phyloP scores from a whole-genome alignment of 192 early-diverging fungal genomes.

The Coemansia sp. region DNA sequence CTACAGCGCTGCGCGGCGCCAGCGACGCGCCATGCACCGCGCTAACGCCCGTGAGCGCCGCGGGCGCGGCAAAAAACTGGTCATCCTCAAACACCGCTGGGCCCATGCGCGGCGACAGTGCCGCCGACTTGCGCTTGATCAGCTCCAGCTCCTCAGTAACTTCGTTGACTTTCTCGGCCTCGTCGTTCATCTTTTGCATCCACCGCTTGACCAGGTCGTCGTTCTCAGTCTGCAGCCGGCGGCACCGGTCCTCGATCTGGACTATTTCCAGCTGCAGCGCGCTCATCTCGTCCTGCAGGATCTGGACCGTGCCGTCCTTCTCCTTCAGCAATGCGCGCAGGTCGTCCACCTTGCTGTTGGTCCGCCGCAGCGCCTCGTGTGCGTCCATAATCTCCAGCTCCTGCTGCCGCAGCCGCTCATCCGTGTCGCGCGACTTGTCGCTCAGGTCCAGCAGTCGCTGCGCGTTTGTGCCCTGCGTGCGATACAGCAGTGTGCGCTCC shows the following conservation, averaged over 20 bases:
- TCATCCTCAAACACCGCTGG: slow-evolving; percentile 27
- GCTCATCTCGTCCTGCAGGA: slow-evolving; percentile 87
- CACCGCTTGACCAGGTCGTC: slow-evolving; percentile 82
- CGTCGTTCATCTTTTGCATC: slow-evolving; percentile 86
- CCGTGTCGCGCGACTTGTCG: slow-evolving; percentile 64
- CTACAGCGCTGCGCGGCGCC: slow-evolving; percentile 33
- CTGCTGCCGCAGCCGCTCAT: slow-evolving; percentile 63
- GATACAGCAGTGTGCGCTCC: slow-evolving; percentile 85
- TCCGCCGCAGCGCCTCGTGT: slow-evolving; percentile 39
- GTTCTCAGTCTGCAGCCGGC: slow-evolving; percentile 77
- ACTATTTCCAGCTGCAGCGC: slow-evolving; percentile 87
- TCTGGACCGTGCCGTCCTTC: slow-evolving; percentile 92
- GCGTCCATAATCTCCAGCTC: slow-evolving; percentile 33
- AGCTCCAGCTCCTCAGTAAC: slow-evolving; percentile 83
- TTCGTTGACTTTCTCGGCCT: slow-evolving; percentile 90
- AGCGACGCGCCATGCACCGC: slow-evolving; percentile 25
- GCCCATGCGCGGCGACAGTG: slow-evolving; percentile 32
- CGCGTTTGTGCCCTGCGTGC: slow-evolving; percentile 85
- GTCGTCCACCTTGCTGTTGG: slow-evolving; percentile 26
- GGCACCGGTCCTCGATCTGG: slow-evolving; percentile 64
- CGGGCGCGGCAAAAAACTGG: slow-evolving; percentile 28
- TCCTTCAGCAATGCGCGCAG: slow-evolving; percentile 59
- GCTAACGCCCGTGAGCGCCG: slow-evolving; percentile 9
- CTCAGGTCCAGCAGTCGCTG: slow-evolving; percentile 82
- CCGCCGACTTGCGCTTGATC: slow-evolving; percentile 52